A percentile compares a stretch with the other conserved stretches of the same genome.
These are phyloP conservation scores for Bipolaris gigantea DNA, from an alignment of 2,329 filamentous ascomycete genomes.

Conservation along the genomic window DNA sequence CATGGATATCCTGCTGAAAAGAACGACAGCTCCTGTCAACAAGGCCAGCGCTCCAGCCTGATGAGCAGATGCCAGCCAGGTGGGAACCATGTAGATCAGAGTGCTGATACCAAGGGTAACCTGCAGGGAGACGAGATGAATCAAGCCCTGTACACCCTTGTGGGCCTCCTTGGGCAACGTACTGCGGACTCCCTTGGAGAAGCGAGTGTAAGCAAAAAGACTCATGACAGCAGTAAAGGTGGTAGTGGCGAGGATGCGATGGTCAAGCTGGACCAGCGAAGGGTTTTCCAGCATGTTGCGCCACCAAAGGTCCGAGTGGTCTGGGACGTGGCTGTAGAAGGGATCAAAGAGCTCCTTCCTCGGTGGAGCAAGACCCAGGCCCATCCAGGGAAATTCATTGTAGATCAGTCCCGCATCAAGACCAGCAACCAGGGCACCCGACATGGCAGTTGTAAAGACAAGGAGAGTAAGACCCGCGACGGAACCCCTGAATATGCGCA, in stretches of 20 bases:
- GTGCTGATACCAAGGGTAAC: conserved; percentile 86
- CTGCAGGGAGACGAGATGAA: conserved; percentile 81
- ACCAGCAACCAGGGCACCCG: conserved; percentile 88
- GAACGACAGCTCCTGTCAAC: conserved; percentile 76
- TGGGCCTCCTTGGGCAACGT: conserved; percentile 61
- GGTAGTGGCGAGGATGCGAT: conserved; percentile 86
- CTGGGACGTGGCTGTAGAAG: conserved; percentile 79
- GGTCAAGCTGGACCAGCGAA: conserved; percentile 90
- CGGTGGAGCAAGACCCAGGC: conserved; percentile 77
- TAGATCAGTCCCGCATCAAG: conserved; percentile 97
- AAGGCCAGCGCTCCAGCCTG: conserved; percentile 88
- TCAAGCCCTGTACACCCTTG: conserved; percentile 75
- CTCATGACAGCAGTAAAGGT: conserved; percentile 81
- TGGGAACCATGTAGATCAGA: conserved; percentile 90
- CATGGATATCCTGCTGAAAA: conserved; percentile 62
- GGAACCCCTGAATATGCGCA: conserved; percentile 72
- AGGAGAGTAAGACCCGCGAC: conserved; percentile 71
- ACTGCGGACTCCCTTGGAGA: conserved; percentile 64
- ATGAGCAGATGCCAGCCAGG: conserved; percentile 83
- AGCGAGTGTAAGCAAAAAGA: conserved; percentile 79
- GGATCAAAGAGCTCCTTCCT: conserved; percentile 78
- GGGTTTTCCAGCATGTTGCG: conserved; percentile 98
- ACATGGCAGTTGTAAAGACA: conserved; percentile 89
- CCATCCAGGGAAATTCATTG: conserved; percentile 98
- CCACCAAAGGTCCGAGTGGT: conserved; percentile 88